Percentiles rank a stretch among this genome's conserved stretches.
phyloP scores from a whole-genome alignment of 495 filamentous ascomycete genomes.

The Aspergillus ostianus region DNA sequence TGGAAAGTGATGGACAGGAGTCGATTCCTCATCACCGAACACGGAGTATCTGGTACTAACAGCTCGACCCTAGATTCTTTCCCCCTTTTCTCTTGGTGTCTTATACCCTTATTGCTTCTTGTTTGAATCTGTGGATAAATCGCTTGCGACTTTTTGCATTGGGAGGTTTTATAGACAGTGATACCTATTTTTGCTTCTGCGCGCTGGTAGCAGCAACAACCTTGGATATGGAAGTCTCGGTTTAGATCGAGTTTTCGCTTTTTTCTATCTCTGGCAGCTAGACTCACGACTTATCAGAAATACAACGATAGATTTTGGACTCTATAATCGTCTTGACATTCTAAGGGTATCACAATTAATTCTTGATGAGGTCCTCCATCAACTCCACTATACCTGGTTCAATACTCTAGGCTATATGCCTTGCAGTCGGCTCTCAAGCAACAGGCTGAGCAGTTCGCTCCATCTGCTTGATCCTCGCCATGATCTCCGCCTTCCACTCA shows the following conservation, averaged over 20 bases:
- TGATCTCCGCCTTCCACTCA: slow-evolving; percentile 69
- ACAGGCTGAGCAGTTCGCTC: slow-evolving; percentile 13
- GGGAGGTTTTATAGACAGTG: slow-evolving; percentile 12
- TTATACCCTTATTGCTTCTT: slow-evolving; percentile 10
- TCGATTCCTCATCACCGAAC: slow-evolving; percentile 88
- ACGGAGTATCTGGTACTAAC: slow-evolving; percentile 92
- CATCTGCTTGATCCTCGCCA: slow-evolving; percentile 40
- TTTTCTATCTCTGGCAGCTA: slow-evolving; percentile 2
- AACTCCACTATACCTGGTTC: not conserved
- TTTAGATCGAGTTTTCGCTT: slow-evolving; percentile 3
- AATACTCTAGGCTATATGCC: not conserved
- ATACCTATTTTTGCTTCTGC: slow-evolving; percentile 8
- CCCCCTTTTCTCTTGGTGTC: slow-evolving; percentile 2
- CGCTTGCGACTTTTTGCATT: not conserved
- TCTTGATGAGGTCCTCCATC: slow-evolving; percentile 1
- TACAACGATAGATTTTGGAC: not conserved
- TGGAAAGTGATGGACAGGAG: slow-evolving; percentile 59
- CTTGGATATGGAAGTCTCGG: slow-evolving; percentile 1
- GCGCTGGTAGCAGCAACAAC: slow-evolving; percentile 14
- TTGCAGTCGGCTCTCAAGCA: not conserved
- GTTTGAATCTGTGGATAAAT: not conserved
- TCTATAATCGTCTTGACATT: not conserved
- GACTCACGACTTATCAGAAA: not conserved
- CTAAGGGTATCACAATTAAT: slow-evolving; percentile 7
- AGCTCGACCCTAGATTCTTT: not conserved